Evolutionary conservation across 768 basidiomycete genomes (phyloP).

Genomic region (Lactarius hengduanensis): DNA sequence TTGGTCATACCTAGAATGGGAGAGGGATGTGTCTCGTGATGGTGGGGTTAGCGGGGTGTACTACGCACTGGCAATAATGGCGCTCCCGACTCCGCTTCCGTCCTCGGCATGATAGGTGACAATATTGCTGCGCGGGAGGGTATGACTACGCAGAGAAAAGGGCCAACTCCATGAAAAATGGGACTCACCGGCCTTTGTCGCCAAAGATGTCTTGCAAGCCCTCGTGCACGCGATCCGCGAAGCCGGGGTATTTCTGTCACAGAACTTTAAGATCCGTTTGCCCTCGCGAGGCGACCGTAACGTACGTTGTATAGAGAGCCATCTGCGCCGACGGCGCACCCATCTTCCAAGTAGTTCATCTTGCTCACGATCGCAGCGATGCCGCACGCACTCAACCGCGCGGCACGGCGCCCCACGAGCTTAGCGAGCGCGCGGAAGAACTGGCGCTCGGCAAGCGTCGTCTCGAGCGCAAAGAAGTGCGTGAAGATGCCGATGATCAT

Average conservation of each 20-base stretch:
- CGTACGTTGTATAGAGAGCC: slow-evolving; percentile 93
- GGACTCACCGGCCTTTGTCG: slow-evolving; percentile 82
- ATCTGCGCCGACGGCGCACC: slow-evolving; percentile 87
- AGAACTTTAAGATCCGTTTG: not conserved
- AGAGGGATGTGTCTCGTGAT: not conserved
- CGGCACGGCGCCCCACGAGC: slow-evolving; percentile 86
- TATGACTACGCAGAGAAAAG: not conserved
- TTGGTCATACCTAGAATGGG: slow-evolving; percentile 79
- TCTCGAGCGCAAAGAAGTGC: slow-evolving; percentile 95
- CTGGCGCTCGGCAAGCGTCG: slow-evolving; percentile 92
- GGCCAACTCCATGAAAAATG: not conserved
- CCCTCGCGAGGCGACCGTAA: slow-evolving; percentile 28
- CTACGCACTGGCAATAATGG: slow-evolving; percentile 82
- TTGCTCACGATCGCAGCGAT: slow-evolving; percentile 96
- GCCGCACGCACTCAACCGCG: slow-evolving; percentile 89
- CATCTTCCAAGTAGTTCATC: slow-evolving; percentile 90
- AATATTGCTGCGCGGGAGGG: slow-evolving; percentile 51
- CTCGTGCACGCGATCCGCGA: slow-evolving; percentile 89
- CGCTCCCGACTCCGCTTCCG: slow-evolving; percentile 91
- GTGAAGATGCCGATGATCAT: slow-evolving; percentile 97
- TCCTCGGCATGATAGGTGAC: slow-evolving; percentile 84
- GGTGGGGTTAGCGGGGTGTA: not conserved
- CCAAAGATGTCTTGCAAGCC: slow-evolving; percentile 95
- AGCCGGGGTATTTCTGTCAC: slow-evolving; percentile 91
- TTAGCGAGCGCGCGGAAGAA: slow-evolving; percentile 95